Evolutionary conservation across 768 basidiomycete genomes (phyloP).

Genomic region (Lentinula aciculospora): DNA sequence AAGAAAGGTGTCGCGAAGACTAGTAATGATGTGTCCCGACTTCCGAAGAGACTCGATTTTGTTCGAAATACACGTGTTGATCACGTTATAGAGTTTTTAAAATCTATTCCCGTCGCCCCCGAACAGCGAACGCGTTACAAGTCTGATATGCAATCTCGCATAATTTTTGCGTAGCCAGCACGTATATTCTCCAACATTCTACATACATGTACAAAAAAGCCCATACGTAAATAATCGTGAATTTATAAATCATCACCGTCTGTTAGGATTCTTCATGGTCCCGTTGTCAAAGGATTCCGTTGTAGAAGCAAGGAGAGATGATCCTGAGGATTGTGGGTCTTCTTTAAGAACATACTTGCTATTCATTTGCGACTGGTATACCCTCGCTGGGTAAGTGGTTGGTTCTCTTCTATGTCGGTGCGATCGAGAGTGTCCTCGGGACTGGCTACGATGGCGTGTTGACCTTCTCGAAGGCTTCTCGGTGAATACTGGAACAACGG

Average conservation of each 20-base stretch:
- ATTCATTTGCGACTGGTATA: constrained; percentile 3
- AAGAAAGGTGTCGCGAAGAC: background rate
- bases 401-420: constrained; percentile 2
- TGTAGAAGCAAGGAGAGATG: constrained; percentile 26
- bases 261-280: constrained; percentile 37
- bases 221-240: background rate
- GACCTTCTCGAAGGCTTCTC: constrained; percentile 6
- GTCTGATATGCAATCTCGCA: too few species aligned
- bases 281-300: constrained; percentile 34
- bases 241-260: constrained; percentile 9
- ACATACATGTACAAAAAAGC: background rate
- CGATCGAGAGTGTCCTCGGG: constrained; percentile 2
- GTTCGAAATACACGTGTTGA: constrained; percentile 3
- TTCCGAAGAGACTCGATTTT: background rate
- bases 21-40: background rate
- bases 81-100: background rate
- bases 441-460: background rate
- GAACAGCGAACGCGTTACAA: too few species aligned
- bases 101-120: too few species aligned
- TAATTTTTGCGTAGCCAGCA: constrained; percentile 1
- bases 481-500: background rate
- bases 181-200: background rate
- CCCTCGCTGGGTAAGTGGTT: constrained; percentile 3
- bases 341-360: background rate
- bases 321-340: constrained; percentile 10